Conservation (phyloP, 2,329 filamentous ascomycete genomes). For the Penicillium capsulatum region DNA sequence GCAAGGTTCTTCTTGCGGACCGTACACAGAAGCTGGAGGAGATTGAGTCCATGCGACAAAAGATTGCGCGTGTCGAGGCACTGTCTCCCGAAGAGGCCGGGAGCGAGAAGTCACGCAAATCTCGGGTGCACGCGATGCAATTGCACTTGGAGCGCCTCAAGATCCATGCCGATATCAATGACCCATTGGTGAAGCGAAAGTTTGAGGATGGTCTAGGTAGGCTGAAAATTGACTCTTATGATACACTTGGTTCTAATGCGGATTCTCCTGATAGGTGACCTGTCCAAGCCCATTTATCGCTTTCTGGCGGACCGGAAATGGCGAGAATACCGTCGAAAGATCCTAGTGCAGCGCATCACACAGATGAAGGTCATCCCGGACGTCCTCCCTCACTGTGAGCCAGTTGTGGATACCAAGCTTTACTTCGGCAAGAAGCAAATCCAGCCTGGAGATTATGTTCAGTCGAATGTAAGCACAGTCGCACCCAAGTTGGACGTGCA, state of each 20-base stretch:
- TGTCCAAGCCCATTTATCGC: slow-evolving; percentile 95
- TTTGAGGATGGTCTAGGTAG: slow-evolving; percentile 89
- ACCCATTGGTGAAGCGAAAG: slow-evolving; percentile 84
- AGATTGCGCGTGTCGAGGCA: slow-evolving; percentile 64
- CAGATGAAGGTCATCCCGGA: slow-evolving; percentile 89
- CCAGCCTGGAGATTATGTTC: slow-evolving; percentile 72
- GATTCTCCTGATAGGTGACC: slow-evolving; percentile 63
- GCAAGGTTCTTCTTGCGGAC: slow-evolving; percentile 75
- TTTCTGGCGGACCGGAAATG: slow-evolving; percentile 83
- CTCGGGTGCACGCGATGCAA: slow-evolving; percentile 64
- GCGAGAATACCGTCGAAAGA: slow-evolving; percentile 72
- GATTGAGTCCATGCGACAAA: slow-evolving; percentile 63
- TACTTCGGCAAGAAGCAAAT: slow-evolving; percentile 69
- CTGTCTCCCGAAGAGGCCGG: slow-evolving; percentile 57
- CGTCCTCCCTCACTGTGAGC: slow-evolving; percentile 73
- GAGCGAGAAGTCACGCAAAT: slow-evolving; percentile 62
- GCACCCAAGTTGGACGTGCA: slow-evolving; percentile 76
- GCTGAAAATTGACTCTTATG: slow-evolving; percentile 21
- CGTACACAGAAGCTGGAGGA: slow-evolving; percentile 72
- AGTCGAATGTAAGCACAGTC: slow-evolving; percentile 67
- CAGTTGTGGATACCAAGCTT: slow-evolving; percentile 73
- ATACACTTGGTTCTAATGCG: slow-evolving; percentile 10
- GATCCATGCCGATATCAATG: slow-evolving; percentile 89
- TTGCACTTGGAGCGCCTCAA: slow-evolving; percentile 72
- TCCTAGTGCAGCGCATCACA: slow-evolving; percentile 78